Percentiles rank a stretch among this genome's conserved stretches.
These are phyloP conservation scores for Gossypium davidsonii DNA, from an alignment of 441 rosid species.

Conservation along the genomic window DNA sequence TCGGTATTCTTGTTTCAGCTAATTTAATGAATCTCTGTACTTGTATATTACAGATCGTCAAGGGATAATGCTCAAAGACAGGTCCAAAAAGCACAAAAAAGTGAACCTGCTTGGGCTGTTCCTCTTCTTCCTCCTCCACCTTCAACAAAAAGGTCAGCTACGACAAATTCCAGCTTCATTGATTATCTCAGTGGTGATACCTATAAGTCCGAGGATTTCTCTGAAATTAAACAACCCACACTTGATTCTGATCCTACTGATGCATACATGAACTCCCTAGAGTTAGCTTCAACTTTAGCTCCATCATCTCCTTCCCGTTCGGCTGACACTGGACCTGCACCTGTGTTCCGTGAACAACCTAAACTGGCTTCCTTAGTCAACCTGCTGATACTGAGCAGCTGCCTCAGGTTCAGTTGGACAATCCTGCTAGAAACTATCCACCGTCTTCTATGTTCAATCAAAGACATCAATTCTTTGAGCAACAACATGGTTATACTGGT, in stretches of 20 bases:
- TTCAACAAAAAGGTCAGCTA: constrained; percentile 56
- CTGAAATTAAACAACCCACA: constrained; percentile 30
- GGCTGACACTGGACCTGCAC: constrained; percentile 24
- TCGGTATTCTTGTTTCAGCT: not conserved
- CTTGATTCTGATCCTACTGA: constrained; percentile 27
- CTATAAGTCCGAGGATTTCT: constrained; percentile 47
- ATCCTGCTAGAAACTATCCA: constrained; percentile 27
- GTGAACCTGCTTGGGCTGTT: constrained; percentile 31
- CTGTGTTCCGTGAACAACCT: constrained; percentile 37
- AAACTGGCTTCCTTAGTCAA: constrained; percentile 34
- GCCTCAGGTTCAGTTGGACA: constrained; percentile 73
- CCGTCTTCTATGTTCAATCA: constrained; percentile 60
- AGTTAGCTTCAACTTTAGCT: constrained; percentile 33
- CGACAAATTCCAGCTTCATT: constrained; percentile 38
- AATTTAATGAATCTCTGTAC: not conserved
- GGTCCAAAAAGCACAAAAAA: constrained; percentile 39
- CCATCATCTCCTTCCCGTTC: constrained; percentile 25
- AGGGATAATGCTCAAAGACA: constrained; percentile 46
- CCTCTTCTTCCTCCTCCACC: constrained; percentile 90
- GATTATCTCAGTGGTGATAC: constrained; percentile 88
- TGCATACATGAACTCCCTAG: constrained; percentile 31
- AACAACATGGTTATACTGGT: constrained; percentile 22
- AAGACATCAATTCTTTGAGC: constrained; percentile 72
- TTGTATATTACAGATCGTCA: constrained; percentile 49
- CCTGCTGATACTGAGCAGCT: constrained; percentile 35